Base-by-base conservation (phyloP, 2,329 filamentous ascomycete genomes). In the Arthrocladium fulminans region DNA sequence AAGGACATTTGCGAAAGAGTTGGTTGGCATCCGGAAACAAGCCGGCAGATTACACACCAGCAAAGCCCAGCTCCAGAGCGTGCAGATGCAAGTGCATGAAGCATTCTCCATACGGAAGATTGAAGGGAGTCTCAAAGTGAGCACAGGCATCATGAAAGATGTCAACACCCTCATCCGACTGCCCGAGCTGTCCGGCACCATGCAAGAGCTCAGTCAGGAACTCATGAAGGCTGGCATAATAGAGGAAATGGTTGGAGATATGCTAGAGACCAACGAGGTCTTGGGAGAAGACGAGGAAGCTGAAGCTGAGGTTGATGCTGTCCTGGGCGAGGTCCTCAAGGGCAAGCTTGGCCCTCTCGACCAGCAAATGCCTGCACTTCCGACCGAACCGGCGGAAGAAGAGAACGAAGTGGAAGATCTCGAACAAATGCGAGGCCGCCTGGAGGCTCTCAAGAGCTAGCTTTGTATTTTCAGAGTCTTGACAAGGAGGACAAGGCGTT, bases 31-130 rank as follows among this genome's bases (percentile, higher is more conserved):
- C 51, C 85, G 92, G 55, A 86, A 84, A 64, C 82, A 88, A 54
- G 77, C 76, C 15, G 70, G 75, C 24, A 81, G 92, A 3, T 76
- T 97, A 32, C 75, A 84, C 15, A 97, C 90, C 0, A 84, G 83
- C 60, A 94, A 94, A 65, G 92, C 92, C 1, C 92, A 97, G 69
- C 78, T 98, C 41, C 82, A 83, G 63, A 90, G 84, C 57, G 90
- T 98, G 37, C 84, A 90, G 67, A 94, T 97, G 88, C 92, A 97
- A 69, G 90, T 98, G 62, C 88, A 89, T 62, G 90, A 97, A 71
- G 89, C 92, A 1, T 97, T 97, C 67, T 86, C 88, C 1, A 83
- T 97, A 60, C 83, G 88, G 58, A 94, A 94, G 74, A 97, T 98
- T 55, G 89, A 97, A 69, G 90, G 89, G 39, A 88, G 84, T 61